A percentile compares a stretch with the other conserved stretches of the same genome.
phyloP scores from a whole-genome alignment of 2,329 filamentous ascomycete species.

The Epichloe gansuensis region DNA sequence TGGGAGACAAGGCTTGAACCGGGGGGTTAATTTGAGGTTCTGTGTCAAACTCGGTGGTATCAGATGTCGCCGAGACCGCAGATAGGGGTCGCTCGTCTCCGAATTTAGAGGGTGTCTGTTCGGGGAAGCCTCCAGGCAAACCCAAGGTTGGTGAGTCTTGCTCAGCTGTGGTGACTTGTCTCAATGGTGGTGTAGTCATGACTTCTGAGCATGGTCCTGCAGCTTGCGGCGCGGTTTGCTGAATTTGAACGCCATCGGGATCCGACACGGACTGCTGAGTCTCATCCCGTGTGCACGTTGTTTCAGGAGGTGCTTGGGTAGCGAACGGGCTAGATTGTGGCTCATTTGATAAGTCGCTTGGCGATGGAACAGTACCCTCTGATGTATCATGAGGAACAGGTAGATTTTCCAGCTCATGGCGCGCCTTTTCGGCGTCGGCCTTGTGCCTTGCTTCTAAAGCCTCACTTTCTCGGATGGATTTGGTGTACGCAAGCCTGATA shows the following conservation, averaged over 20 bases:
- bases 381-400: constrained; percentile 7
- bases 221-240: not conserved
- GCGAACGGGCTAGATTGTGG: not conserved
- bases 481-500: constrained; percentile 75
- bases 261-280: not conserved
- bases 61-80: constrained; percentile 45
- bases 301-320: not conserved
- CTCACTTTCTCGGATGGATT: constrained; percentile 65
- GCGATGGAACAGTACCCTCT: not conserved
- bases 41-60: constrained; percentile 58
- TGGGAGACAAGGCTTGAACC: constrained; percentile 19
- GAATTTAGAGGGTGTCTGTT: constrained; percentile 23
- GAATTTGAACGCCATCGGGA: not conserved
- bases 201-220: not conserved
- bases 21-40: constrained; percentile 52
- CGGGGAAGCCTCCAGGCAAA: constrained; percentile 50
- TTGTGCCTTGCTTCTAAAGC: constrained; percentile 41
- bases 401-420: constrained; percentile 35
- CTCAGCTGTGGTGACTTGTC: constrained; percentile 2
- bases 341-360: not conserved
- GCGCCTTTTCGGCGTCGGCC: constrained; percentile 34
- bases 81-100: constrained; percentile 41
- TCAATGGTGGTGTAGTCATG: constrained; percentile 2
- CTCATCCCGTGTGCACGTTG: not conserved
- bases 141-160: constrained; percentile 53